These are phyloP conservation scores for Aspergillus bertholletiae DNA, from an alignment of 495 filamentous ascomycete genomes.

Conservation along the genomic window DNA sequence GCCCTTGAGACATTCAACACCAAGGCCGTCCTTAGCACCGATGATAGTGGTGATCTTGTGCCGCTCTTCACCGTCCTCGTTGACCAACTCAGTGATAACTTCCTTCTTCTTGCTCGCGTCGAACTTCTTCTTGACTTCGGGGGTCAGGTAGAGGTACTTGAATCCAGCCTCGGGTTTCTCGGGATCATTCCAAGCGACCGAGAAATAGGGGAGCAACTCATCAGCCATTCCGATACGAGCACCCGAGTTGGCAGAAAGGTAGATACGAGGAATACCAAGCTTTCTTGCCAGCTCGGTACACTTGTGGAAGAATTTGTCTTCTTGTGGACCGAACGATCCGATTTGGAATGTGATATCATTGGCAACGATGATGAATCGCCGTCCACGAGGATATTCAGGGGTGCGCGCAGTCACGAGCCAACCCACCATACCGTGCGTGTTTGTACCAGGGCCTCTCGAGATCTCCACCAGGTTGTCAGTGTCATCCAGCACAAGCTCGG, in stretches of 20 bases:
- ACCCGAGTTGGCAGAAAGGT: slow-evolving; percentile 99
- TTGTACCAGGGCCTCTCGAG: slow-evolving; percentile 87
- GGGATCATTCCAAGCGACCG: slow-evolving; percentile 90
- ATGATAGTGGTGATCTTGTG: slow-evolving; percentile 94
- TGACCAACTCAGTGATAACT: slow-evolving; percentile 85
- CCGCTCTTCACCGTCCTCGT: slow-evolving; percentile 83
- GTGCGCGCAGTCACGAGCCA: slow-evolving; percentile 97
- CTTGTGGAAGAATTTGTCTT: slow-evolving; percentile 98
- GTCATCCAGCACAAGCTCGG: slow-evolving; percentile 90
- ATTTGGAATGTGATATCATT: slow-evolving; percentile 99
- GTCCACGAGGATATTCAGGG: slow-evolving; percentile 91
- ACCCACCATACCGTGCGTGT: slow-evolving; percentile 96
- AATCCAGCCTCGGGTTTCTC: slow-evolving; percentile 85
- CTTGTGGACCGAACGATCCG: slow-evolving; percentile 91
- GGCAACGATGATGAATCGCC: slow-evolving; percentile 92
- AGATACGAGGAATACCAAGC: slow-evolving; percentile 92
- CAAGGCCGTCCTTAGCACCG: slow-evolving; percentile 91
- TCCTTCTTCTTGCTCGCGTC: slow-evolving; percentile 74
- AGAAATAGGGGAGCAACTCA: slow-evolving; percentile 95
- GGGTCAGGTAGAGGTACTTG: slow-evolving; percentile 96
- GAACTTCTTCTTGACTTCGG: slow-evolving; percentile 82
- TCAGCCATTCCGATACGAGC: slow-evolving; percentile 96
- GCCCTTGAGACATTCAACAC: slow-evolving; percentile 95
- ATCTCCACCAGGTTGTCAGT: slow-evolving; percentile 89
- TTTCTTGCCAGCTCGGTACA: slow-evolving; percentile 93